Percentiles rank a stretch among this genome's conserved stretches.
Conservation (phyloP, 768 basidiomycete species). For the Hypholoma sublateritium region DNA sequence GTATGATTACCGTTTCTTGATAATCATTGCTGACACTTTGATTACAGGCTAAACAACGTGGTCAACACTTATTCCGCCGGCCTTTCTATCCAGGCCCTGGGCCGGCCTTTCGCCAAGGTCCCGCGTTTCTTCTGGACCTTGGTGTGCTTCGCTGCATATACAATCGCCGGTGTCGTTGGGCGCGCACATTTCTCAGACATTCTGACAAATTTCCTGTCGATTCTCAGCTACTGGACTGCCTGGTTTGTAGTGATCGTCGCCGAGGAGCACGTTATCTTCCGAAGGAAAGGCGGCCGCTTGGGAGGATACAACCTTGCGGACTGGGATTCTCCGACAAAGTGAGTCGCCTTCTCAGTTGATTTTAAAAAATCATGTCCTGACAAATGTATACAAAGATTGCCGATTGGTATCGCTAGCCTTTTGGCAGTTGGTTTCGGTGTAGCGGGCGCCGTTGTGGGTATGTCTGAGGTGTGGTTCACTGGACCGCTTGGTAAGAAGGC, state of each 20-base stretch:
- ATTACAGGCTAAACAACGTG: constrained; percentile 13
- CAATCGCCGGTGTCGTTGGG: constrained; percentile 15
- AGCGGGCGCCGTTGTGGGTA: constrained; percentile 16
- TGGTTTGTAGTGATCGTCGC: constrained; percentile 14
- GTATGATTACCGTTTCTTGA: neutral
- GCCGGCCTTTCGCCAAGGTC: constrained; percentile 14
- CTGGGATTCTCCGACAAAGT: constrained; percentile 15
- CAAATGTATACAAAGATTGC: constrained; percentile 5
- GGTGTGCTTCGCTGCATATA: constrained; percentile 14
- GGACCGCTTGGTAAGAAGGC: constrained; percentile 16
- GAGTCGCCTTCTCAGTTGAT: neutral
- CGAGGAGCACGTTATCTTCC: constrained; percentile 17
- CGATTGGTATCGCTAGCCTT: constrained; percentile 13
- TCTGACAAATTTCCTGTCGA: constrained; percentile 15
- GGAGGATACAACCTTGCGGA: constrained; percentile 17
- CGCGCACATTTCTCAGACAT: constrained; percentile 14
- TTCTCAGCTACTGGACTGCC: constrained; percentile 16
- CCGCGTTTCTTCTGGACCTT: constrained; percentile 18
- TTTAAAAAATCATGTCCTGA: neutral
- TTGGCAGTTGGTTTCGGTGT: constrained; percentile 14
- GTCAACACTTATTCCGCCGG: constrained; percentile 17
- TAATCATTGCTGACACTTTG: neutral
- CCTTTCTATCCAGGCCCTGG: constrained; percentile 14
- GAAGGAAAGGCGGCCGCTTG: constrained; percentile 12
- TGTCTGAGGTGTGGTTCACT: constrained; percentile 19